A percentile compares a stretch with the other conserved stretches of the same genome.
Evolutionary conservation across 495 filamentous ascomycete species (phyloP).

Genomic region (Podospora pseudopauciseta): DNA sequence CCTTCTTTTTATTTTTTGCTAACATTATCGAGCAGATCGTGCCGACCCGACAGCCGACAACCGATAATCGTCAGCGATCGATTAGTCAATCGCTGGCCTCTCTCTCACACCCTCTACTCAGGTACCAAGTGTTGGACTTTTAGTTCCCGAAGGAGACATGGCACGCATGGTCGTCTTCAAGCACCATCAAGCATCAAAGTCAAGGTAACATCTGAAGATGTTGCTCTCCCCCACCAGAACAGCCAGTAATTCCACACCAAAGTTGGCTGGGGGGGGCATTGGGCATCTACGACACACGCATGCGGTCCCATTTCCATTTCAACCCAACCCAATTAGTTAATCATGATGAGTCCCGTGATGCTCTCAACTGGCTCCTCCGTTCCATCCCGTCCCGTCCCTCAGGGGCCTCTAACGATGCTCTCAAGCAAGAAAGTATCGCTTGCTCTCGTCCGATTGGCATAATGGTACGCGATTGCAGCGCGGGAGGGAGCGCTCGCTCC

Average conservation of each 20-base stretch:
- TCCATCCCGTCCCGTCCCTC: background rate
- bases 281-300: slow-evolving; percentile 10
- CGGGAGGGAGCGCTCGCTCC: background rate
- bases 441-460: background rate
- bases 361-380: background rate
- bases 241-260: background rate
- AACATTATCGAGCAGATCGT: background rate
- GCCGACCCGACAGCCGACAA: background rate
- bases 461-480: background rate
- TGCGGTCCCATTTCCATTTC: background rate
- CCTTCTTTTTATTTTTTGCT: background rate
- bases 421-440: background rate
- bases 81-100: background rate
- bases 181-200: background rate
- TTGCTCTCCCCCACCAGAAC: background rate
- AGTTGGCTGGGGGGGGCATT: background rate
- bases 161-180: background rate
- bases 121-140: background rate
- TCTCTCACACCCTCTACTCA: background rate
- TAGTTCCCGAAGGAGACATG: background rate
- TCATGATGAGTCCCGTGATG: background rate
- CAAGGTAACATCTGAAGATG: background rate
- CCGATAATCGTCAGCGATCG: background rate
- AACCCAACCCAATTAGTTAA: slow-evolving; percentile 5
- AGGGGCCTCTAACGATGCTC: background rate